Evolutionary conservation across 768 basidiomycete genomes (phyloP), one percentile per base, ranked within the genome.

Genomic region (Boletus bicolor): DNA sequence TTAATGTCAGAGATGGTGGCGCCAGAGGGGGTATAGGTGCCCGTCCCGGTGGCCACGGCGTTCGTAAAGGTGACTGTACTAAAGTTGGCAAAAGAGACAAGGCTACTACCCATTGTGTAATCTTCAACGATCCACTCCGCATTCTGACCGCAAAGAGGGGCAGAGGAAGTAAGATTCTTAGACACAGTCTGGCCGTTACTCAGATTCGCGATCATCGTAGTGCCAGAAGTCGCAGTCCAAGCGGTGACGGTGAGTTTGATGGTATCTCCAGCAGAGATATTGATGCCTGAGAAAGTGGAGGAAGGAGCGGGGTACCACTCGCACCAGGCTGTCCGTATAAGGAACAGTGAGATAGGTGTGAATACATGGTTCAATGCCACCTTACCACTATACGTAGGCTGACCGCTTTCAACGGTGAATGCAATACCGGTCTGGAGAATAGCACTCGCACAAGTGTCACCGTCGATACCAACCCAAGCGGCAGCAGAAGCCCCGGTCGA

Each of bases 121-220:
- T 42, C 45, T 34, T 54, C 60, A 11, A 57, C 55, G n/a, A 58
- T 49, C 61, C 61, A 62, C 28, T 62, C 61, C 4, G 55, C 61
- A 5, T 51, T 39, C 35, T 48, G 28, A 8, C 53, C 50, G 19
- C 50, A 54, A 7, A 62, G 49, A 2, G 52, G 34, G 17, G 36
- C 2, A 4, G 44, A 8, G 4, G 55, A 49, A 17, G 26, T 24
- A 11, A 60, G 7, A 38, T 2, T 2, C 24, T 26, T 8, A 0
- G 44, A 32, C 5, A 24, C 46, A 1, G 8, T 9, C 35, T 52
- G 37, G 5, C 30, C 44, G 0, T 28, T 57, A 17, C 42, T 57
- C 1, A 39, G 1, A 15, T 62, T 62, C 14, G 54, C 52, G 10
- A 62, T 34, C 7, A 10, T 43, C 1, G 12, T 49, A 3, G 3